Evolutionary conservation across 2,329 filamentous ascomycete genomes (phyloP), one percentile per base, ranked within the genome.

Genomic region (Capronia coronata): DNA sequence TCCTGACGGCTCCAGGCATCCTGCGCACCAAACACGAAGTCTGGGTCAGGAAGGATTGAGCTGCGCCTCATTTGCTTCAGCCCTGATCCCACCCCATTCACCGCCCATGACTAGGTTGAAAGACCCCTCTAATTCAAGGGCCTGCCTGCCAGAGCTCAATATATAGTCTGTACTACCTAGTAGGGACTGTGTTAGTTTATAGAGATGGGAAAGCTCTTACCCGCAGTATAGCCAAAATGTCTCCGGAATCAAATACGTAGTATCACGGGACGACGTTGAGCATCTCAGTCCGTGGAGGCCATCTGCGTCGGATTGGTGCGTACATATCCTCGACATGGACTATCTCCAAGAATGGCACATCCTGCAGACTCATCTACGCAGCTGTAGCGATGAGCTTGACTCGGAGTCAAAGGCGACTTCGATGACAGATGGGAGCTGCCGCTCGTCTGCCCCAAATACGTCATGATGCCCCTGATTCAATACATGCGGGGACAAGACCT

Each of bases 401-500:
- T 32, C 29, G 43, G 39, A 44, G 48, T 50, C 40, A 14, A 30
- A 43, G 25, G 16, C 38, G 21, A 34, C 32, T 13, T 35, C 32
- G 43, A 45, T 47, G 48, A 54, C 40, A 14, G 35, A 46, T 39
- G 19, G 34, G 22, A 30, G 46, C 38, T 29, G 27, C 11, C 18
- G 45, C 37, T 48, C 27, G 16, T 39, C 39, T 43, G 14, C 30
- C 30, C 46, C 46, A 39, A 37, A 43, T 19, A 34, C 34, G 6
- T n/a, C 21, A 37, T 37, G 34, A 37, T 13, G 13, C 34, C 14
- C 11, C 11, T 19, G 34, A 37, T 19, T 6, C 14, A n/a, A 37
- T 3, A n/a, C 30, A 49, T 53, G 54, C 54, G 49, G 54, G 49
- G 50, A 44, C 46, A 43, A n/a, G n/a, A n/a, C n/a, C n/a, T n/a